Base-by-base conservation (phyloP, 202 grass and related monocot species). In the Zizania palustris region DNA sequence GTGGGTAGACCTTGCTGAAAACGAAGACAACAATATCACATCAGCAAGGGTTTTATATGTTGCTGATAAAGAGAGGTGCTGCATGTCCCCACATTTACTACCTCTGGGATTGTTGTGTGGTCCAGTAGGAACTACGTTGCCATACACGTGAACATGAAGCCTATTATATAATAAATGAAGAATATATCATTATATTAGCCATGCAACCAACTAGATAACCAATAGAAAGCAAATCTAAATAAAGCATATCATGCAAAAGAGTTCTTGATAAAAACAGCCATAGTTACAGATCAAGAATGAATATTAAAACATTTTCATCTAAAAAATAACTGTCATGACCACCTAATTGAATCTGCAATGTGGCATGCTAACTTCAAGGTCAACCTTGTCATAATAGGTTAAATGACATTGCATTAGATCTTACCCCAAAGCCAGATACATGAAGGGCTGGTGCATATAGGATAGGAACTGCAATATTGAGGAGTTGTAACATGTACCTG, bases 391-490 rank as follows among this genome's bases (percentile, higher is more conserved):
- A 80, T 33, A 69, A 78, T 71, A 74, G 12, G 46, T 63, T 65
- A 72, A 33, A 86, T 11, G 60, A 16, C 65, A 62, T 43, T 48
- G 44, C 66, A 62, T 61, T 76, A 54, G 50, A 82, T 78, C 89
- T 91, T 86, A 99, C 96, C 85, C 90, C 90, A 84, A 99, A 99
- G 74, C 96, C 96, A 19, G 92, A 87, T 89, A 90, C 82, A 82
- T 99, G 89, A 85, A 99, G 96, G 62, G 79, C 72, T 63, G 96
- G 96, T 48, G 92, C 96, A 6, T 85, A 83, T 78, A 99, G 83
- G 75, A 79, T 88, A 85, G 85, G 88, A 54, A 99, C 80, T 82
- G 82, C 79, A 63, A 99, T 85, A 80, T 90, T 99, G 77, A 96
- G 59, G 34, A 96, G 73, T 70, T 93, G 92, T 28, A 99, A 38